Conservation (phyloP, 352 stramenopile species). For the Saprolegnia parasitica region DNA sequence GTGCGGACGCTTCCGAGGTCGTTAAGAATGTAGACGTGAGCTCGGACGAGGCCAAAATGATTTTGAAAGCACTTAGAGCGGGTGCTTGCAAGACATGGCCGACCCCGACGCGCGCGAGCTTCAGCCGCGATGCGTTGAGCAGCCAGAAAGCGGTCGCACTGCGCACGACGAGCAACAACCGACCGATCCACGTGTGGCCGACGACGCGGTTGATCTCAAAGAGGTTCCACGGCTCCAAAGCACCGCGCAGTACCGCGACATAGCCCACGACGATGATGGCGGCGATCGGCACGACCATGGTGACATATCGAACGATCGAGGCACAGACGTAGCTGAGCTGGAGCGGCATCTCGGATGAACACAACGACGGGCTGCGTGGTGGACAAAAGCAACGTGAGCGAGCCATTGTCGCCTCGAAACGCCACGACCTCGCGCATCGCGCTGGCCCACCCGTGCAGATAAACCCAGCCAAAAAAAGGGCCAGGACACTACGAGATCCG, state of each 20-base stretch:
- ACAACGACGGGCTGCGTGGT: not conserved
- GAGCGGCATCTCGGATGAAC: not conserved
- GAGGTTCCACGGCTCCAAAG: constrained; percentile 6
- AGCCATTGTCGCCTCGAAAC: constrained; percentile 13
- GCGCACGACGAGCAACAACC: constrained; percentile 12
- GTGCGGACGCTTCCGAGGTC: constrained; percentile 7
- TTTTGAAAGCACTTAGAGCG: not conserved
- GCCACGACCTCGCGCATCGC: constrained; percentile 19
- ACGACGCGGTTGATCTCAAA: constrained; percentile 21
- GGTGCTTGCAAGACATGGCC: not conserved
- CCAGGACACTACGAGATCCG: not conserved
- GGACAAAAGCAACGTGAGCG: not conserved
- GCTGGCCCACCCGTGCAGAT: constrained; percentile 8
- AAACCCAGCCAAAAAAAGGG: constrained; percentile 23
- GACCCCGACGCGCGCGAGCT: not conserved
- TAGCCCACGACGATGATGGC: not conserved
- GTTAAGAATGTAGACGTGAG: constrained; percentile 19
- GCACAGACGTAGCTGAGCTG: not conserved
- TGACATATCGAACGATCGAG: constrained; percentile 2
- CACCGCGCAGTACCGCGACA: not conserved
- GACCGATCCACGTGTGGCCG: constrained; percentile 12
- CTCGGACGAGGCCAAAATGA: constrained; percentile 14
- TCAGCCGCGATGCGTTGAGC: not conserved
- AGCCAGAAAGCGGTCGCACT: constrained; percentile 13
- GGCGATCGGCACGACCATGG: not conserved